Conservation (phyloP, 345 rosid species). For the Hibiscus mutabilis region DNA sequence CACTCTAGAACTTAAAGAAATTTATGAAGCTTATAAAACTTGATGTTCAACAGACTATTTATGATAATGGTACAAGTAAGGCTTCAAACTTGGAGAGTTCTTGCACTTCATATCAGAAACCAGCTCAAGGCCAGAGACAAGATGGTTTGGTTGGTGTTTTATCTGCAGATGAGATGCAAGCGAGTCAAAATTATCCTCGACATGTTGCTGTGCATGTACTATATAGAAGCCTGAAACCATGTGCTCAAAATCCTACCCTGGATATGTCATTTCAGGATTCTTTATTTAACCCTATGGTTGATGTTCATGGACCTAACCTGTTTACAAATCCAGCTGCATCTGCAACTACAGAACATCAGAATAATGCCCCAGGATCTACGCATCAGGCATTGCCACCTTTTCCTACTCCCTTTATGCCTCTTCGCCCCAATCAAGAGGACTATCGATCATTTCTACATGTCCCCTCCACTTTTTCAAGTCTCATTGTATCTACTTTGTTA, state of each 20-base stretch:
- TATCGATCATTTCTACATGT: constrained; percentile 60
- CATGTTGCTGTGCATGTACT: constrained; percentile 55
- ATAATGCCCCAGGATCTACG: constrained; percentile 30
- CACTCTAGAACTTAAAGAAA: constrained; percentile 27
- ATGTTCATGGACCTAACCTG: constrained; percentile 33
- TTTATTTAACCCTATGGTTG: constrained; percentile 41
- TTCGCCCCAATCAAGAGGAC: constrained; percentile 52
- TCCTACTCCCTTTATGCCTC: constrained; percentile 40
- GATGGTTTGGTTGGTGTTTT: constrained; percentile 21
- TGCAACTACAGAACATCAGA: constrained; percentile 41
- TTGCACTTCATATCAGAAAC: constrained; percentile 29
- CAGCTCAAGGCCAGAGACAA: constrained; percentile 29
- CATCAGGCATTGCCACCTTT: constrained; percentile 47
- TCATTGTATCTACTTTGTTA: constrained; percentile 54
- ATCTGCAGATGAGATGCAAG: constrained; percentile 39
- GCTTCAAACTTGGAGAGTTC: constrained; percentile 35
- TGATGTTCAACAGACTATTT: constrained; percentile 38
- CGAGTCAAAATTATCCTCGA: constrained; percentile 60
- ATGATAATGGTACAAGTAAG: constrained; percentile 38
- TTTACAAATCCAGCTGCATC: constrained; percentile 48
- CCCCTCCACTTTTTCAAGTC: constrained; percentile 70
- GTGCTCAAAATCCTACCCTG: constrained; percentile 36
- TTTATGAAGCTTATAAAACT: constrained; percentile 27
- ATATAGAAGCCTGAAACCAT: constrained; percentile 45
- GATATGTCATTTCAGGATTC: constrained; percentile 41